Evolutionary conservation across 192 early-diverging fungal species (phyloP).

Genomic region (Kappamyces sp.): DNA sequence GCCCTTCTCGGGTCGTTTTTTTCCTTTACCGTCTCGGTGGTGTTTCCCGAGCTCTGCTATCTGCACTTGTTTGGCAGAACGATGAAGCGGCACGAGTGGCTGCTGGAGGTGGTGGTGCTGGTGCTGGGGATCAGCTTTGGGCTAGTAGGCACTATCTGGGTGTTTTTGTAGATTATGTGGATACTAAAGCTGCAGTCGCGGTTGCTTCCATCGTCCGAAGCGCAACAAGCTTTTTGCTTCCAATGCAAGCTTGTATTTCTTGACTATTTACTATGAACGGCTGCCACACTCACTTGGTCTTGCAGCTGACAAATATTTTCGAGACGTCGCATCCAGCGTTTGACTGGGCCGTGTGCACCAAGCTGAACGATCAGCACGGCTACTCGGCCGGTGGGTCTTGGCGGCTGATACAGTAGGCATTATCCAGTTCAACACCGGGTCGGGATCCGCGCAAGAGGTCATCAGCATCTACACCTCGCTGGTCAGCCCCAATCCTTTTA

Average conservation of each 20-base stretch:
- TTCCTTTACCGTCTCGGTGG: constrained; percentile 44
- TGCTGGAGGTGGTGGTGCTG: constrained; percentile 21
- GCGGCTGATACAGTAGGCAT: background rate
- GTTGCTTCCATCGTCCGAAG: too few species aligned
- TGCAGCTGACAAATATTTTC: constrained; percentile 19
- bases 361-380: constrained; percentile 12
- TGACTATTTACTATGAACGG: too few species aligned
- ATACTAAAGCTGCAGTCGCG: too few species aligned
- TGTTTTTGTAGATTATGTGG: background rate
- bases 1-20: constrained; percentile 51
- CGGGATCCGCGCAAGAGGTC: constrained; percentile 12
- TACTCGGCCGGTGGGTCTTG: constrained; percentile 10
- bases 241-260: too few species aligned
- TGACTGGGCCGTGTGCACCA: constrained; percentile 13
- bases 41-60: constrained; percentile 47
- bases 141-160: constrained; percentile 19
- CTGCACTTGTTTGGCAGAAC: constrained; percentile 31
- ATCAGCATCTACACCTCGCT: background rate
- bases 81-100: constrained; percentile 13
- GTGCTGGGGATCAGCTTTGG: constrained; percentile 23
- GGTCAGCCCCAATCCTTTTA: background rate
- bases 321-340: constrained; percentile 16
- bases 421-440: constrained; percentile 13
- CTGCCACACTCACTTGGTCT: background rate
- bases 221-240: too few species aligned